Evolutionary conservation across 768 basidiomycete genomes (phyloP).

Genomic region (Lactifluus piperatus): DNA sequence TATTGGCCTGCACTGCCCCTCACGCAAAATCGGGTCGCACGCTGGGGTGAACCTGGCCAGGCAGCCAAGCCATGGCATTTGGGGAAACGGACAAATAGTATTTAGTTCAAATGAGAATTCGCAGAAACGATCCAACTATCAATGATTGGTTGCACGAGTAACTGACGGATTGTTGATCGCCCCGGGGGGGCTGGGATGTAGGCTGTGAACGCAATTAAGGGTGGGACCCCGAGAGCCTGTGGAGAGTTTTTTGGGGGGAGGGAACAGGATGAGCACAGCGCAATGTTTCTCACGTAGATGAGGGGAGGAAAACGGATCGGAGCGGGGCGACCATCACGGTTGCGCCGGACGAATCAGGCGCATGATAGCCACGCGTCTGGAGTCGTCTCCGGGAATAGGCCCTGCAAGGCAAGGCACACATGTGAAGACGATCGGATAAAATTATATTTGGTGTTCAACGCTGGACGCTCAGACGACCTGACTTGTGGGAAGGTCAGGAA

Average conservation of each 20-base stretch:
- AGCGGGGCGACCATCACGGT: neutral
- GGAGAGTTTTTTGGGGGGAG: slow-evolving; percentile 3
- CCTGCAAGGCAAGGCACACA: neutral
- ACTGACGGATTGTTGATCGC: neutral
- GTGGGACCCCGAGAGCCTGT: slow-evolving; percentile 3
- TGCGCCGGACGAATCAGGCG: slow-evolving; percentile 2
- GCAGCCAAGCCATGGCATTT: slow-evolving; percentile 9
- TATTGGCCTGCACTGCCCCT: slow-evolving; percentile 16
- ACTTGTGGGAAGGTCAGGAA: neutral
- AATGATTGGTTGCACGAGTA: neutral
- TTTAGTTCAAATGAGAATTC: neutral
- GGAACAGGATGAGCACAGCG: slow-evolving; percentile 15
- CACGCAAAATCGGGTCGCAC: slow-evolving; percentile 8
- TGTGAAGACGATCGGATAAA: neutral
- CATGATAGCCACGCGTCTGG: slow-evolving; percentile 9
- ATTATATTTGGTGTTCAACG: neutral
- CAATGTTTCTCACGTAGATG: neutral
- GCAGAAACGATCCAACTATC: neutral
- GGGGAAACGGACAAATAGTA: neutral
- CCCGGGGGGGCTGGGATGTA: neutral
- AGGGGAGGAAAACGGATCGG: too few species aligned
- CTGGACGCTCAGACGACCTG: neutral
- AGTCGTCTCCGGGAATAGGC: neutral
- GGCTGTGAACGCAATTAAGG: slow-evolving; percentile 14
- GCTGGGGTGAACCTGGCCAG: slow-evolving; percentile 13